phyloP scores from a whole-genome alignment of 176 grass and related monocot genomes.

The Puya raimondii region DNA sequence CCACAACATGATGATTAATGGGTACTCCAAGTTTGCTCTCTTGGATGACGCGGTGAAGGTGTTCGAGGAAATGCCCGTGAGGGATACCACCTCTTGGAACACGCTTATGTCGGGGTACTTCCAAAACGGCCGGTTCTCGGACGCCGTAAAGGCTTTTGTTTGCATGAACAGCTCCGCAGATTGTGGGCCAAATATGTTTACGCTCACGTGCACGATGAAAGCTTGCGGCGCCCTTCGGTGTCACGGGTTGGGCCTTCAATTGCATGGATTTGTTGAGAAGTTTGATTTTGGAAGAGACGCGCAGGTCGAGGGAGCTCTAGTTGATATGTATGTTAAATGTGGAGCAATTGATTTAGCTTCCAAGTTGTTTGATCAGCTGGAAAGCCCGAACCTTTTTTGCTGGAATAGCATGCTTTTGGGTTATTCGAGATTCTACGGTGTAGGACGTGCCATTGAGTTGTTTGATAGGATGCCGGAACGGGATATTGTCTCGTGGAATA shows the following conservation, averaged over 20 bases:
- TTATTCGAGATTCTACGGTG: conserved; percentile 42
- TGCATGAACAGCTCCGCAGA: conserved; percentile 33
- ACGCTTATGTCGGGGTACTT: conserved; percentile 74
- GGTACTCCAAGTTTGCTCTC: conserved; percentile 42
- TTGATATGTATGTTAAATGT: conserved; percentile 87
- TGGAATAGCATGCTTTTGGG: conserved; percentile 67
- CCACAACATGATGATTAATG: conserved; percentile 67
- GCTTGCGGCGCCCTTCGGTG: conserved; percentile 49
- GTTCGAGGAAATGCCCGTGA: conserved; percentile 72
- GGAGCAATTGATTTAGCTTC: conserved; percentile 44
- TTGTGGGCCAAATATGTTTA: conserved; percentile 56
- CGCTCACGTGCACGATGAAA: conserved; percentile 53
- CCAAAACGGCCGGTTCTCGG: conserved; percentile 25
- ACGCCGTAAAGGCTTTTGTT: conserved; percentile 34
- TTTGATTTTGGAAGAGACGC: conserved; percentile 44
- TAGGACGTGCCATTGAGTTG: conserved; percentile 43
- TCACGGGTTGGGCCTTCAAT: conserved; percentile 40
- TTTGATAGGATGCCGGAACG: conserved; percentile 68
- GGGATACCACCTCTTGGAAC: conserved; percentile 78
- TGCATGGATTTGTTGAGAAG: conserved; percentile 62
- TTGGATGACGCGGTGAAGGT: conserved; percentile 45
- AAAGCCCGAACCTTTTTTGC: conserved; percentile 55
- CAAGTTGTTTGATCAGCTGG: conserved; percentile 35
- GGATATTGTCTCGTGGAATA: conserved; percentile 89
- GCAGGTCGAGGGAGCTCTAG: conserved; percentile 39